Evolutionary conservation across 1,139 yeast species (phyloP).

Genomic region (Pichia sp.): DNA sequence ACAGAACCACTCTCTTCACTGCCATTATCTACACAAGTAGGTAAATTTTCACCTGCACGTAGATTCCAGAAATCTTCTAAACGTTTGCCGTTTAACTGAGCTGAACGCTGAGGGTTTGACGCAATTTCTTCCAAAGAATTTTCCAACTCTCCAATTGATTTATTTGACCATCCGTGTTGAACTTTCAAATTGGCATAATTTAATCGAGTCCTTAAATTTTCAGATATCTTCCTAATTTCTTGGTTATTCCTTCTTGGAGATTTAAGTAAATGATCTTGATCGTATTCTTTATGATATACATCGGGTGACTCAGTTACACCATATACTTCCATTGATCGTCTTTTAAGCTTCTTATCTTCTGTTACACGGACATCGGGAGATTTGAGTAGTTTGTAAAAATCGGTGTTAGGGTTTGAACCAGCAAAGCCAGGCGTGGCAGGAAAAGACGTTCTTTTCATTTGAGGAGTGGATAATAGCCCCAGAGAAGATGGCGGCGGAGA

Average conservation of each 20-base stretch:
- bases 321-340: constrained; percentile 24
- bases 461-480: constrained; percentile 4
- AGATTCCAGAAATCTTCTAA: constrained; percentile 23
- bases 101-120: constrained; percentile 10
- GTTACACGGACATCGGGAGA: constrained; percentile 23
- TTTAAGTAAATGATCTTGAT: constrained; percentile 8
- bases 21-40: constrained; percentile 5
- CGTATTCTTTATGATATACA: constrained; percentile 8
- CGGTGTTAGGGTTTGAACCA: constrained; percentile 10
- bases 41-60: constrained; percentile 12
- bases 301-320: constrained; percentile 22
- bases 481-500: constrained; percentile 17
- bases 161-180: constrained; percentile 27
- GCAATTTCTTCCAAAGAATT: constrained; percentile 20
- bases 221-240: constrained; percentile 26
- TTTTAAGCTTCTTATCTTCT: constrained; percentile 18
- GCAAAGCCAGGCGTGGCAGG: too few relatives aligned
- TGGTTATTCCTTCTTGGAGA: constrained; percentile 20
- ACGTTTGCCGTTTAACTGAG: constrained; percentile 6
- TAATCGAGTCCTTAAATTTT: constrained; percentile 26
- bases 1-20: background rate
- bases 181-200: constrained; percentile 27
- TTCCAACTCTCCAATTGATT: constrained; percentile 24
- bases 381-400: constrained; percentile 25
- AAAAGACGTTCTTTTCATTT: constrained; percentile 17